Evolutionary conservation across 164 flowering plant genomes (phyloP).

Genomic region (Dillenia suffruticosa): DNA sequence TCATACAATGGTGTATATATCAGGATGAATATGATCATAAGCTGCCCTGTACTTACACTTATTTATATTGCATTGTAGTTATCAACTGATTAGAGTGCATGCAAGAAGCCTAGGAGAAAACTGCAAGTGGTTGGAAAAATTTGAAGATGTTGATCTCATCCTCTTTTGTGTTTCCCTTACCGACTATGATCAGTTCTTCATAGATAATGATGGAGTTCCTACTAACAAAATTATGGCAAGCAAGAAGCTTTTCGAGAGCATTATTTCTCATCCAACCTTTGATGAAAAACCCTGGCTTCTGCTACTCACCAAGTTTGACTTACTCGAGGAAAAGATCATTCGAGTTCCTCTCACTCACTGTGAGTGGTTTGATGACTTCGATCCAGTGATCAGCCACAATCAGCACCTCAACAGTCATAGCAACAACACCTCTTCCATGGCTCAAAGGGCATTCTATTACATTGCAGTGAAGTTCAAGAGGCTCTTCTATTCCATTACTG

Average conservation of each 20-base stretch:
- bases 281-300: conserved; percentile 75
- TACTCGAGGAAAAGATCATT: conserved; percentile 70
- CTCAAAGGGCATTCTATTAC: conserved; percentile 69
- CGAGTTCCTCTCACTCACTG: conserved; percentile 55
- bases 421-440: conserved; percentile 45
- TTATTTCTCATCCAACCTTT: conserved; percentile 79
- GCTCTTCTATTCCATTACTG: conserved; percentile 64
- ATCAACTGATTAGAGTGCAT: conserved; percentile 77
- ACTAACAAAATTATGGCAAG: conserved; percentile 73
- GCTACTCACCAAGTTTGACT: conserved; percentile 76
- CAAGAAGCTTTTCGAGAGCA: conserved; percentile 71
- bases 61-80: conserved; percentile 34
- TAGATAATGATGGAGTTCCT: conserved; percentile 42
- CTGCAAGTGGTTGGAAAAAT: conserved; percentile 97
- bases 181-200: conserved; percentile 64
- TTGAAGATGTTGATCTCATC: conserved; percentile 85
- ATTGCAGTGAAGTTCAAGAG: conserved; percentile 89
- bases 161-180: conserved; percentile 75
- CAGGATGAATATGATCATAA: no score
- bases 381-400: conserved; percentile 59
- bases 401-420: conserved; percentile 28
- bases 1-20: no score
- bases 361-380: conserved; percentile 87
- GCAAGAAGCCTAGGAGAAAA: conserved; percentile 78
- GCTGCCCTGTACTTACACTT: no score